Percentiles rank a stretch among this genome's conserved stretches.
These are phyloP conservation scores for Colletotrichum plurivorum DNA, from an alignment of 2,329 filamentous ascomycete genomes.

Conservation along the genomic window DNA sequence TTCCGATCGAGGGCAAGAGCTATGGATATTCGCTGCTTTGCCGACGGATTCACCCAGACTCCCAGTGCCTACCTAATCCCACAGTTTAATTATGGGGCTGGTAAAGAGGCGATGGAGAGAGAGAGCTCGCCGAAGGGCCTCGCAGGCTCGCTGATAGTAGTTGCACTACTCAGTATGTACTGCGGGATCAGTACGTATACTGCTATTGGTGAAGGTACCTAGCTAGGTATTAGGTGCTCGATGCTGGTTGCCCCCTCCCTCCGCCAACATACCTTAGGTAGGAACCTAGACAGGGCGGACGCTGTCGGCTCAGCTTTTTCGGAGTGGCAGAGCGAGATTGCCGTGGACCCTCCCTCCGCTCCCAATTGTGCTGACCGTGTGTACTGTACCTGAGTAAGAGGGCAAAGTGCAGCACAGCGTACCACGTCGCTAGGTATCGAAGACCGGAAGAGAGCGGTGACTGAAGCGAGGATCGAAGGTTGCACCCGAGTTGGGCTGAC, in stretches of 20 bases:
- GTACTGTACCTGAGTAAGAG: neutral
- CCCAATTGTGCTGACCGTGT: neutral
- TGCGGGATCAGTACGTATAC: too few relatives aligned
- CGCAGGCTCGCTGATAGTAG: neutral
- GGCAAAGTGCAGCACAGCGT: neutral
- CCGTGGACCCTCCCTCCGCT: slow-evolving; percentile 17
- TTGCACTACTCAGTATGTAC: too few relatives aligned
- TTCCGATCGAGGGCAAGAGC: slow-evolving; percentile 29
- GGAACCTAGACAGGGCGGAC: slow-evolving; percentile 29
- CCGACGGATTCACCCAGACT: neutral
- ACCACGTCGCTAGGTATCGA: neutral
- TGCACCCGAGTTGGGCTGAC: too few relatives aligned
- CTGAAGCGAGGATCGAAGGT: too few relatives aligned
- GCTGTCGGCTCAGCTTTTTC: slow-evolving; percentile 24
- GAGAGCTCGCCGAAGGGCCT: neutral
- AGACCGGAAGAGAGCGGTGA: too few relatives aligned
- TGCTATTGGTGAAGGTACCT: too few relatives aligned
- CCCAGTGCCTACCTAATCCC: too few relatives aligned
- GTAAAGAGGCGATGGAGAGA: slow-evolving; percentile 21
- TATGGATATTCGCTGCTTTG: slow-evolving; percentile 8
- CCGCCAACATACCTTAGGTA: slow-evolving; percentile 7
- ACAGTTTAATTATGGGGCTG: neutral
- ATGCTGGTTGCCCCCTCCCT: slow-evolving; percentile 4
- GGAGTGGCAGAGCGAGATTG: slow-evolving; percentile 36
- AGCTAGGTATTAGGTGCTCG: too few relatives aligned